Evolutionary conservation across 73 alveolate genomes (phyloP).

Genomic region (Paramecium sexaurelia): DNA sequence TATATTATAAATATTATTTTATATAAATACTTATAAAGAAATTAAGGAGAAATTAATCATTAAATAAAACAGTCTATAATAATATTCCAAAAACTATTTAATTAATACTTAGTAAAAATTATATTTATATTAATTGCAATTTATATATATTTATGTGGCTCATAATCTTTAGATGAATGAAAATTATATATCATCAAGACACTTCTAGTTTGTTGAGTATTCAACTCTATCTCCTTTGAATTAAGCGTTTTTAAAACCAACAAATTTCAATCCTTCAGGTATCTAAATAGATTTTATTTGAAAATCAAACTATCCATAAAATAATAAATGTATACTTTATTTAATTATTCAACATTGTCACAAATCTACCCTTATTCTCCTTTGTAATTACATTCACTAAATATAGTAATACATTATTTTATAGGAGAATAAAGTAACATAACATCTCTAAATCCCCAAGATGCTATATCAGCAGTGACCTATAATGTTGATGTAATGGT

Average conservation of each 20-base stretch:
- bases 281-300: not conserved
- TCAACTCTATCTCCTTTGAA: slow-evolving; percentile 30
- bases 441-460: slow-evolving; percentile 53
- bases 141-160: not conserved
- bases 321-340: not conserved
- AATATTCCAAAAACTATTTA: no score
- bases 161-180: slow-evolving; percentile 37
- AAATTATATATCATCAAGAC: slow-evolving; percentile 17
- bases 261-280: slow-evolving; percentile 43
- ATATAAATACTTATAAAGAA: not conserved
- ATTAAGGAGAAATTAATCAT: not conserved
- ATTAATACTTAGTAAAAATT: not conserved
- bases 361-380: not conserved
- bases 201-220: not conserved
- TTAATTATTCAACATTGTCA: slow-evolving; percentile 22
- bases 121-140: not conserved
- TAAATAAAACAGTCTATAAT: not conserved
- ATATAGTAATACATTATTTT: not conserved
- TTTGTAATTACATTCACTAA: slow-evolving; percentile 45
- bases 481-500: not conserved
- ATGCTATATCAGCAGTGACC: not conserved
- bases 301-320: not conserved
- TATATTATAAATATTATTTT: not conserved
- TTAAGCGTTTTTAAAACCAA: not conserved
- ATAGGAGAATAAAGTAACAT: slow-evolving; percentile 1